A percentile compares a stretch with the other conserved stretches of the same genome.
phyloP scores from a whole-genome alignment of 257 asterid genomes.

The Forsythia suspensa region DNA sequence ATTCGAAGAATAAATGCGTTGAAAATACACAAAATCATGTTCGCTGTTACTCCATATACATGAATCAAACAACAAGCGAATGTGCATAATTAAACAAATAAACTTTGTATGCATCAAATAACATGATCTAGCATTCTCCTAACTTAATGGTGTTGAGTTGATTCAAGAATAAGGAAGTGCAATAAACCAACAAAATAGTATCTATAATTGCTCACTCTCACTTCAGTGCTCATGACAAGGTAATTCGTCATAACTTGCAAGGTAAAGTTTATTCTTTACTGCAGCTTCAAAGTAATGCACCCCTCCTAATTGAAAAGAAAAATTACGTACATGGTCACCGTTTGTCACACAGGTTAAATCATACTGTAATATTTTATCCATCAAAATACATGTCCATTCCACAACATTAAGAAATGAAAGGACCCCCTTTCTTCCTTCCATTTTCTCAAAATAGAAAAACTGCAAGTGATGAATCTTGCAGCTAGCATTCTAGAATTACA shows the following conservation, averaged over 20 bases:
- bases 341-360: not conserved
- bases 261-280: not conserved
- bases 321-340: not conserved
- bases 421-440: not conserved
- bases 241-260: constrained; percentile 14
- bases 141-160: constrained; percentile 7
- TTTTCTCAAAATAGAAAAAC: not conserved
- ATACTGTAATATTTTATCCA: not conserved
- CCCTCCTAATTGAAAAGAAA: not conserved
- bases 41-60: not conserved
- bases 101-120: not conserved
- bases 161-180: not conserved
- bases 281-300: not conserved
- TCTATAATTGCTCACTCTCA: not conserved
- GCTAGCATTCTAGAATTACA: not conserved
- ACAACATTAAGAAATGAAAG: not conserved
- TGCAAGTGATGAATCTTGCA: not conserved
- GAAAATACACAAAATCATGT: not conserved
- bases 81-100: not conserved
- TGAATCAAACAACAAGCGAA: constrained; percentile 8
- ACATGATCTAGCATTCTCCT: not conserved
- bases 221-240: not conserved
- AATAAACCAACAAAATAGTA: not conserved
- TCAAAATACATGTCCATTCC: not conserved
- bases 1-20: constrained; percentile 27